These are phyloP conservation scores for Mycosarcoma mackinlayi DNA, from an alignment of 1,284 basidiomycete species.

Conservation along the genomic window DNA sequence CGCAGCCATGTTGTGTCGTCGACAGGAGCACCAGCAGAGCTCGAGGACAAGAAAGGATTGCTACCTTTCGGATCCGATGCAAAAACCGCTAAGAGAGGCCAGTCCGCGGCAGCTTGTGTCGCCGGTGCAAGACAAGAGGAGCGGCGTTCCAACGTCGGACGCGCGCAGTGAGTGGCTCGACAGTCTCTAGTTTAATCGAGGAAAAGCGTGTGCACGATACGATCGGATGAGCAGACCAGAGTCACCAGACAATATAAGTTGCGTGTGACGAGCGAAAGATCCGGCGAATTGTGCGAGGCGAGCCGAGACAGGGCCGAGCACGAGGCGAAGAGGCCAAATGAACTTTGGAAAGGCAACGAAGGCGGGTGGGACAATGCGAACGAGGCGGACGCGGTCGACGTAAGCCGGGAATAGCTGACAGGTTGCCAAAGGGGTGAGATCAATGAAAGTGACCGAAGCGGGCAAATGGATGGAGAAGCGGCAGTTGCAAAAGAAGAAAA, in stretches of 20 bases:
- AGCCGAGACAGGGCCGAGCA: neutral
- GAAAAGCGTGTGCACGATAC: too few relatives aligned
- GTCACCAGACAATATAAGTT: neutral
- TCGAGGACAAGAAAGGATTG: constrained; percentile 7
- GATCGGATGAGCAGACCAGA: too few relatives aligned
- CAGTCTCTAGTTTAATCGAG: too few relatives aligned
- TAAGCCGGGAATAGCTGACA: too few relatives aligned
- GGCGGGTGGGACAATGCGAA: constrained; percentile 15
- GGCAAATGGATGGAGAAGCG: constrained; percentile 3
- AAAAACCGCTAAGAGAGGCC: too few relatives aligned
- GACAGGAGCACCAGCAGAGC: neutral
- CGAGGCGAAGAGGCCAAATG: constrained; percentile 1
- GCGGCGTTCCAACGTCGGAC: too few relatives aligned
- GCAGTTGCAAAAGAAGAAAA: neutral
- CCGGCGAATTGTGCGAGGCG: constrained; percentile 12
- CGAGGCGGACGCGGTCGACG: neutral
- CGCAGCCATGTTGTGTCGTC: constrained; percentile 29
- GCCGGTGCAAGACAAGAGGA: too few relatives aligned
- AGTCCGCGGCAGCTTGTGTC: neutral
- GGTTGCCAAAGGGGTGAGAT: neutral
- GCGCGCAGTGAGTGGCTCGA: too few relatives aligned
- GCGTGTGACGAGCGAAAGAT: neutral
- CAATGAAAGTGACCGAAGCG: neutral
- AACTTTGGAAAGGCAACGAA: neutral
- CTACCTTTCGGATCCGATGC: neutral